Percentiles rank a stretch among this genome's conserved stretches.
Evolutionary conservation across 805 yeast genomes (phyloP).

Genomic region (Cyberlindnera bimundalis): DNA sequence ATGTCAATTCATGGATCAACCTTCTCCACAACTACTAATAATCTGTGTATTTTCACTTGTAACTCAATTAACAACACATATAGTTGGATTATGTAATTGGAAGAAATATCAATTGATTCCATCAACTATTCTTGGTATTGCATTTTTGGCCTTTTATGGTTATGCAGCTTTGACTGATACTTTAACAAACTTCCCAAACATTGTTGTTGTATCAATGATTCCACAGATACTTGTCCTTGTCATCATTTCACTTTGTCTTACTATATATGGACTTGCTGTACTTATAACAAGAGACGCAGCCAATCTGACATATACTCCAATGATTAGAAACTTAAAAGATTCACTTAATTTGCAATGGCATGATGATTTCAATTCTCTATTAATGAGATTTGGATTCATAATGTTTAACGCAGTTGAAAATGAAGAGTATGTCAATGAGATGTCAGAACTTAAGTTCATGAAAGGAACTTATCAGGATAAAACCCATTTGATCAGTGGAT

Average conservation of each 20-base stretch:
- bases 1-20: slow-evolving; percentile 47
- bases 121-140: slow-evolving; percentile 54
- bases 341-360: slow-evolving; percentile 36
- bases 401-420: slow-evolving; percentile 66
- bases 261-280: slow-evolving; percentile 56
- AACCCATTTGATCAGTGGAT: slow-evolving; percentile 21
- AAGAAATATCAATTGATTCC: slow-evolving; percentile 59
- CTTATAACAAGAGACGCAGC: slow-evolving; percentile 45
- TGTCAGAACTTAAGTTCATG: slow-evolving; percentile 46
- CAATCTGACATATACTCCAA: slow-evolving; percentile 32
- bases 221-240: slow-evolving; percentile 61
- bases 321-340: slow-evolving; percentile 36
- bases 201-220: slow-evolving; percentile 53
- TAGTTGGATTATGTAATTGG: slow-evolving; percentile 52
- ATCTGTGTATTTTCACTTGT: slow-evolving; percentile 53
- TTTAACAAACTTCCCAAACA: slow-evolving; percentile 48
- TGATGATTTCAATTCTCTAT: slow-evolving; percentile 66
- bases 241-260: slow-evolving; percentile 48
- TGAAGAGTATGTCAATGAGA: slow-evolving; percentile 61
- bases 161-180: slow-evolving; percentile 39
- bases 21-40: slow-evolving; percentile 49
- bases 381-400: slow-evolving; percentile 56
- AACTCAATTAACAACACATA: slow-evolving; percentile 60
- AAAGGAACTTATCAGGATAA: slow-evolving; percentile 53
- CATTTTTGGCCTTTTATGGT: slow-evolving; percentile 47